phyloP scores from a whole-genome alignment of 371 early-diverging fungal genomes.

The Syncephalastrum racemosum region DNA sequence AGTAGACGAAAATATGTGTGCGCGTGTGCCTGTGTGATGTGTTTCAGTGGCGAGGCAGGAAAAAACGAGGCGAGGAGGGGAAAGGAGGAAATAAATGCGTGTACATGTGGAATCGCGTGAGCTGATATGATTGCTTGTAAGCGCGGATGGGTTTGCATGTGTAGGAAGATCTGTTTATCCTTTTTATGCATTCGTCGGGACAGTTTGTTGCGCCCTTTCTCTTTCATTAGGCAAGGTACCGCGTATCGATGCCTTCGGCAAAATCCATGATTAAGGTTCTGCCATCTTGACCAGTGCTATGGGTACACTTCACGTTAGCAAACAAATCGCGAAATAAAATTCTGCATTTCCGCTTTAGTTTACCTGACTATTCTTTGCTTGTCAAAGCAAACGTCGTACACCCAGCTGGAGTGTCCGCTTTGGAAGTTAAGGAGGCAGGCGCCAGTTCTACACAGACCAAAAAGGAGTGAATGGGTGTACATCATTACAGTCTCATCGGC shows the following conservation, averaged over 20 bases:
- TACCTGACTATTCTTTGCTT: constrained; percentile 76
- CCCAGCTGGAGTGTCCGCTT: constrained; percentile 87
- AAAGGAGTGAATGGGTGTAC: background rate
- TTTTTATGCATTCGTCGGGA: too few species aligned
- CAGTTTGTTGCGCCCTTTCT: too few species aligned
- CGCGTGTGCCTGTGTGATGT: too few species aligned
- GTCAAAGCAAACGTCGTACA: constrained; percentile 92
- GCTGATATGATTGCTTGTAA: too few species aligned
- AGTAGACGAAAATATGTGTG: too few species aligned
- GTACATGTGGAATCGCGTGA: too few species aligned
- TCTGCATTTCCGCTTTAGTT: background rate
- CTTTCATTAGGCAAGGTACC: constrained; percentile 18
- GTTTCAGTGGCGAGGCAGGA: too few species aligned
- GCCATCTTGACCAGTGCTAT: constrained; percentile 77
- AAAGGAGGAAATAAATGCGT: too few species aligned
- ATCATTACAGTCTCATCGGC: too few species aligned
- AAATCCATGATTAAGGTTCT: constrained; percentile 86
- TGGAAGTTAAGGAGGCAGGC: constrained; percentile 58
- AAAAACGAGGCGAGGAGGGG: too few species aligned
- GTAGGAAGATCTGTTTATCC: too few species aligned
- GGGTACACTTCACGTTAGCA: constrained; percentile 1
- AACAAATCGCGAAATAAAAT: background rate
- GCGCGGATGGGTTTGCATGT: too few species aligned
- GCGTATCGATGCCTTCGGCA: constrained; percentile 55
- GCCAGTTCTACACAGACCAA: constrained; percentile 23